Evolutionary conservation across 2,329 filamentous ascomycete species (phyloP).

Genomic region (Gnomoniopsis sp.): DNA sequence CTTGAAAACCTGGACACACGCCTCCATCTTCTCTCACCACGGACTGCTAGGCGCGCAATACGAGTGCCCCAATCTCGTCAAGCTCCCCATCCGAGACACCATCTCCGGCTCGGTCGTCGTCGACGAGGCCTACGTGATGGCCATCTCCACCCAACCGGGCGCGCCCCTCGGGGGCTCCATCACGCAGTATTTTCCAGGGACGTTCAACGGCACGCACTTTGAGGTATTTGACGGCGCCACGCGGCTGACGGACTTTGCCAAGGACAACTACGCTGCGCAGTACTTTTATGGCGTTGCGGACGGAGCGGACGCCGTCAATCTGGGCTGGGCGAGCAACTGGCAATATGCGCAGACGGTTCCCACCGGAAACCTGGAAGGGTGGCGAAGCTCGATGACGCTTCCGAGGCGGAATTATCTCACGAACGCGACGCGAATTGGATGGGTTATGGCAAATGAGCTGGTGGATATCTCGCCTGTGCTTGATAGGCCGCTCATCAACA

Average conservation of each 20-base stretch:
- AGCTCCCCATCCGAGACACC: slow-evolving; percentile 42
- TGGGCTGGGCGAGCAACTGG: slow-evolving; percentile 59
- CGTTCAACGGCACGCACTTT: slow-evolving; percentile 64
- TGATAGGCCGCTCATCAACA: slow-evolving; percentile 43
- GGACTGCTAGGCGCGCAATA: slow-evolving; percentile 54
- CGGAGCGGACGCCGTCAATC: slow-evolving; percentile 38
- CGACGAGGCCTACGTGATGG: slow-evolving; percentile 42
- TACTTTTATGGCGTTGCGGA: slow-evolving; percentile 47
- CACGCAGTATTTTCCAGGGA: slow-evolving; percentile 54
- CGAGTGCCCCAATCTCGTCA: slow-evolving; percentile 61
- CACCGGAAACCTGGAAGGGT: slow-evolving; percentile 48
- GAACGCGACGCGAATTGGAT: slow-evolving; percentile 47
- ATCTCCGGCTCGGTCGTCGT: slow-evolving; percentile 24
- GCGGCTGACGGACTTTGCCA: slow-evolving; percentile 42
- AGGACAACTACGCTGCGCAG: slow-evolving; percentile 55
- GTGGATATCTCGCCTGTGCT: slow-evolving; percentile 46
- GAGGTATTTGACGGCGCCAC: slow-evolving; percentile 37
- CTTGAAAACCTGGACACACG: slow-evolving; percentile 54
- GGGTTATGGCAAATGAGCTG: slow-evolving; percentile 47
- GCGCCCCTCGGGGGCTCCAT: slow-evolving; percentile 54
- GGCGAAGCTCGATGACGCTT: slow-evolving; percentile 49
- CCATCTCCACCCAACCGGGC: slow-evolving; percentile 55
- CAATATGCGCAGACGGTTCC: slow-evolving; percentile 54
- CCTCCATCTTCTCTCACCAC: slow-evolving; percentile 54
- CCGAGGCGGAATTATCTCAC: slow-evolving; percentile 50